Evolutionary conservation across 768 basidiomycete genomes (phyloP).

Genomic region (Pleurotus tuoliensis): DNA sequence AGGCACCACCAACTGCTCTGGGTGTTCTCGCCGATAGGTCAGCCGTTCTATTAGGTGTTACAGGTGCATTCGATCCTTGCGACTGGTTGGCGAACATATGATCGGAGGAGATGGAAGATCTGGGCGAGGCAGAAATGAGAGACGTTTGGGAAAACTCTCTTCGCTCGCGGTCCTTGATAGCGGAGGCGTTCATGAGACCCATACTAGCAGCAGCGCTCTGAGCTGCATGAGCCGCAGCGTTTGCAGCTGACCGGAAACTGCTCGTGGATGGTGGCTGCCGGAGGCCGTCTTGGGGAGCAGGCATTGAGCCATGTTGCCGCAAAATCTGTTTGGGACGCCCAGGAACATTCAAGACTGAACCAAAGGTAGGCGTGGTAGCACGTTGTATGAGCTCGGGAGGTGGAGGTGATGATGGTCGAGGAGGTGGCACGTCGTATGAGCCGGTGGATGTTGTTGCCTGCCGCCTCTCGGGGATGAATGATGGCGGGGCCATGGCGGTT

Average conservation of each 20-base stretch:
- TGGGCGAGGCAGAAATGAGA: slow-evolving; percentile 70
- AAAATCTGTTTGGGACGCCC: slow-evolving; percentile 39
- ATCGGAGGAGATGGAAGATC: slow-evolving; percentile 82
- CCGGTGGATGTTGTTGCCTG: slow-evolving; percentile 37
- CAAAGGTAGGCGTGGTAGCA: slow-evolving; percentile 83
- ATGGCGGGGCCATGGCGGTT: slow-evolving; percentile 68
- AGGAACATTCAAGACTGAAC: slow-evolving; percentile 55
- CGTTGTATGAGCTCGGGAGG: slow-evolving; percentile 90
- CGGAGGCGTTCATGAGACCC: slow-evolving; percentile 43
- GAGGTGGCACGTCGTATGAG: slow-evolving; percentile 64
- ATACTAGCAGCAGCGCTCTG: slow-evolving; percentile 32
- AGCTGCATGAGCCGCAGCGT: slow-evolving; percentile 47
- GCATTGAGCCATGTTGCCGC: slow-evolving; percentile 71
- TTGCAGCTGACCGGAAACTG: slow-evolving; percentile 76
- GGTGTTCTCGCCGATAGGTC: slow-evolving; percentile 38
- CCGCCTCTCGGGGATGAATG: slow-evolving; percentile 71
- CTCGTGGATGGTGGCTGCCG: slow-evolving; percentile 73
- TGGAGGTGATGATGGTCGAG: slow-evolving; percentile 89
- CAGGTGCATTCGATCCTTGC: slow-evolving; percentile 32
- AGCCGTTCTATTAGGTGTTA: slow-evolving; percentile 43
- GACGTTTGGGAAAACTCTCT: slow-evolving; percentile 66
- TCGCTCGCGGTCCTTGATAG: slow-evolving; percentile 47
- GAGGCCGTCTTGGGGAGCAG: slow-evolving; percentile 62
- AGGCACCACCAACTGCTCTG: slow-evolving; percentile 27
- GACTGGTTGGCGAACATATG: slow-evolving; percentile 43